Evolutionary conservation across 257 asterid species (phyloP).

Genomic region (Primulina tabacum): DNA sequence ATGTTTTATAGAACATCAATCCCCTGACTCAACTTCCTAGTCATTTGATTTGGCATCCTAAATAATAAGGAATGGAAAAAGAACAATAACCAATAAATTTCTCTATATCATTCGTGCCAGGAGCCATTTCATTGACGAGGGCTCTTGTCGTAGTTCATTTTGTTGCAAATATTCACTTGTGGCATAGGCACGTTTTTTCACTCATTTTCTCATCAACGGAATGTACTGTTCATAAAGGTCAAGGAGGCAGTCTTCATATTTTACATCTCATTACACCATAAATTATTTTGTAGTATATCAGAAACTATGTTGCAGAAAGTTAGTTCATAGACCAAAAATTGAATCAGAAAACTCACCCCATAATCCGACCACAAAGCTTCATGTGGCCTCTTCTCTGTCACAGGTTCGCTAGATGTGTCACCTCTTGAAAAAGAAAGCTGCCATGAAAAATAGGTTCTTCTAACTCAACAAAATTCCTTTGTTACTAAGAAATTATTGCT

Average conservation of each 20-base stretch:
- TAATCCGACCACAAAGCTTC: constrained; percentile 60
- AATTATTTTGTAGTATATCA: background rate
- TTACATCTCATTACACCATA: constrained; percentile 2
- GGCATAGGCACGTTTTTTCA: background rate
- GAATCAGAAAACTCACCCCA: constrained; percentile 52
- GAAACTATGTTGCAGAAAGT: constrained; percentile 6
- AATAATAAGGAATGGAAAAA: background rate
- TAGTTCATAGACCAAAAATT: constrained; percentile 5
- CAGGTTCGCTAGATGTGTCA: constrained; percentile 61
- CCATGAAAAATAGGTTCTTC: constrained; percentile 32
- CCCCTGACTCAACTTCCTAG: background rate
- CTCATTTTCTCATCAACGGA: background rate
- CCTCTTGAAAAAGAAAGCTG: constrained; percentile 68
- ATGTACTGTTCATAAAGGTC: background rate
- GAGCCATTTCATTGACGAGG: background rate
- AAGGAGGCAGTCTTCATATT: constrained; percentile 8
- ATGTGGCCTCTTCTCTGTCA: constrained; percentile 64
- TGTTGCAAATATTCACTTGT: background rate
- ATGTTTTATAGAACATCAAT: constrained; percentile 2
- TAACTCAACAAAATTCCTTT: constrained; percentile 6
- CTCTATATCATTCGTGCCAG: background rate
- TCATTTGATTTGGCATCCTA: background rate
- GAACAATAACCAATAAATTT: background rate
- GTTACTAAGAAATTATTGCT: constrained; percentile 14
- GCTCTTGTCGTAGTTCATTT: background rate